These are phyloP conservation scores for Phytophthora europaea DNA, from an alignment of 352 stramenopile species.

Conservation along the genomic window DNA sequence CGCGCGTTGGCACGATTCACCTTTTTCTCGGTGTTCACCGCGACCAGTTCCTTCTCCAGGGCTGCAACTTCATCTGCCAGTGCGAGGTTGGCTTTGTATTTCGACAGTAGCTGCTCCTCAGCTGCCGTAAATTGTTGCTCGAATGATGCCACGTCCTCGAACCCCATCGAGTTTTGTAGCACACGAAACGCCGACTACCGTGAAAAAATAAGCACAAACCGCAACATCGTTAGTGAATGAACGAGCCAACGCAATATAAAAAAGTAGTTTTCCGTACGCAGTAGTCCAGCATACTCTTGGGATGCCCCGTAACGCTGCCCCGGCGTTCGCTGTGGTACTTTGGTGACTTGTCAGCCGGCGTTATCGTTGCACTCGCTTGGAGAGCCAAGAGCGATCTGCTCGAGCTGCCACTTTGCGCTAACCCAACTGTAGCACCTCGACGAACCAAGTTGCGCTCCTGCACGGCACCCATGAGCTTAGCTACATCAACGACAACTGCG, in stretches of 20 bases:
- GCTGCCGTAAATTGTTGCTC: conserved; percentile 59
- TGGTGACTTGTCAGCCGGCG: conserved; percentile 4
- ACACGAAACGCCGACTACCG: conserved; percentile 57
- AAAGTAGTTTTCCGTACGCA: conserved; percentile 21
- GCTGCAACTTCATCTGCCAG: conserved; percentile 59
- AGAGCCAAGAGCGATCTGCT: conserved; percentile 5
- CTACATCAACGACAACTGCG: conserved; percentile 68
- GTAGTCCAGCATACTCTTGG: conserved; percentile 35
- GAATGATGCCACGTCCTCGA: conserved; percentile 42
- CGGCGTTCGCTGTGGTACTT: neutral
- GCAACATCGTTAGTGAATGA: conserved; percentile 1
- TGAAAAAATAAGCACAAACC: neutral
- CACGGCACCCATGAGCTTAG: conserved; percentile 66
- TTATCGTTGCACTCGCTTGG: neutral
- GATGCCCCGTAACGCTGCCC: neutral
- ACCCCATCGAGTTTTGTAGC: conserved; percentile 58
- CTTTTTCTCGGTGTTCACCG: conserved; percentile 41
- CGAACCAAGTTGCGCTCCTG: conserved; percentile 44
- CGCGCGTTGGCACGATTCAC: conserved; percentile 47
- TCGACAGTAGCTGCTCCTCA: conserved; percentile 73
- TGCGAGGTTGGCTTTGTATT: conserved; percentile 66
- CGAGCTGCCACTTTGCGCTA: neutral
- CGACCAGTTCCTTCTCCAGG: conserved; percentile 47
- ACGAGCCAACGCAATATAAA: neutral
- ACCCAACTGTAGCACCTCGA: conserved; percentile 17